Conservation (phyloP, 495 filamentous ascomycete species). For the Paragyromitra xinjiangensis region DNA sequence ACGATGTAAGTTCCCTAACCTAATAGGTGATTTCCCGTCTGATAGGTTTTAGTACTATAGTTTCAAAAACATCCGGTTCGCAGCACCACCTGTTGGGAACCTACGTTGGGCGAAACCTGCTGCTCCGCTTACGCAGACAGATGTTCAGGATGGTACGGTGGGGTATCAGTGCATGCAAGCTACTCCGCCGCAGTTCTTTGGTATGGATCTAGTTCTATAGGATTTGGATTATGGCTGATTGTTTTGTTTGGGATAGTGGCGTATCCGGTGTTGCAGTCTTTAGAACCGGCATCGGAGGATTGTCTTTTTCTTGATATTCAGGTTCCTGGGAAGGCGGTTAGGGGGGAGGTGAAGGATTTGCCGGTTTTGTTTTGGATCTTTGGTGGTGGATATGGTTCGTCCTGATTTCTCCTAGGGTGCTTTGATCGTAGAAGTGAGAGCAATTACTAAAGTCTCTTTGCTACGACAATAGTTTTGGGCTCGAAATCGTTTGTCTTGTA, state of each 20-base stretch:
- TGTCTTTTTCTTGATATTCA: conserved; percentile 62
- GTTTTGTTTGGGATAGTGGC: conserved; percentile 31
- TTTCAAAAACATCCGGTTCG: conserved; percentile 69
- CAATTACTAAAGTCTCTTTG: not conserved
- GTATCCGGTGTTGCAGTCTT: conserved; percentile 48
- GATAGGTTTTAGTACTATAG: conserved; percentile 58
- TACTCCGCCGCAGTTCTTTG: conserved; percentile 58
- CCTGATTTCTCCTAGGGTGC: not conserved
- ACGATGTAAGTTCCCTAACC: conserved; percentile 54
- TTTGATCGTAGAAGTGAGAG: not conserved
- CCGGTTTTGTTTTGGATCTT: conserved; percentile 56
- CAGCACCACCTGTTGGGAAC: conserved; percentile 65
- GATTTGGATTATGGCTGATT: conserved; percentile 49
- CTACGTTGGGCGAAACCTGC: conserved; percentile 67
- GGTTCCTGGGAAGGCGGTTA: conserved; percentile 60
- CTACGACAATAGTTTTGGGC: conserved; percentile 39
- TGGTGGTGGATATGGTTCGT: conserved; percentile 54
- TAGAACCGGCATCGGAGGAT: conserved; percentile 57
- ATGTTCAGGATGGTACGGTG: conserved; percentile 65
- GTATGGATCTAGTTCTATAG: conserved; percentile 59
- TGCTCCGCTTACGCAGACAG: conserved; percentile 61
- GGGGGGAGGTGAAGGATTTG: conserved; percentile 55
- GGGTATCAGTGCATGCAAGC: conserved; percentile 63
- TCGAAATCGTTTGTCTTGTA: conserved; percentile 53
- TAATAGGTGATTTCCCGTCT: not conserved